phyloP scores from a whole-genome alignment of 768 basidiomycete species.

The Rhizopogon sp. region DNA sequence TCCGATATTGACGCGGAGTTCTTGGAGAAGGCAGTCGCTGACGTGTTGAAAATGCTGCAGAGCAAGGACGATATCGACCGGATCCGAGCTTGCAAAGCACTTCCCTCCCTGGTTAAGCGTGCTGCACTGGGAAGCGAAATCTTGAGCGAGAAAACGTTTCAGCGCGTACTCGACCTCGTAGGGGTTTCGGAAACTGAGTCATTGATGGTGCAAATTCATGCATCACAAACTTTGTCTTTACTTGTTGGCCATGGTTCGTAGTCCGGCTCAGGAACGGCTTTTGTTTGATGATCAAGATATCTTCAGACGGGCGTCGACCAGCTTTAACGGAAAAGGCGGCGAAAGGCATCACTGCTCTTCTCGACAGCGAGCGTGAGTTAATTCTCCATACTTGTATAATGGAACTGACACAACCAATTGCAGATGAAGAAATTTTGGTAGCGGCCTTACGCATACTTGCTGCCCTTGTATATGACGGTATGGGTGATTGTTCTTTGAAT shows the following conservation, averaged over 20 bases:
- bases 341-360: neutral
- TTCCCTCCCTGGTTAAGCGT: neutral
- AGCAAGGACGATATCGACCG: neutral
- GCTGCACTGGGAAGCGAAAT: neutral
- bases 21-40: neutral
- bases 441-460: constrained; percentile 2
- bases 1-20: neutral
- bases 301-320: neutral
- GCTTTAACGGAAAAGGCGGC: neutral
- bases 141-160: constrained; percentile 1
- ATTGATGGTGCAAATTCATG: constrained; percentile 1
- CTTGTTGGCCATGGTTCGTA: neutral
- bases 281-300: neutral
- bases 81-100: constrained; percentile 5
- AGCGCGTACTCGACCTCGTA: neutral
- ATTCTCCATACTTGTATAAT: too few relatives aligned
- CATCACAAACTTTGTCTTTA: constrained; percentile 1
- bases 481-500: neutral
- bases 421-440: constrained; percentile 1
- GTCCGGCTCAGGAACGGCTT: neutral
- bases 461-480: constrained; percentile 2
- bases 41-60: neutral
- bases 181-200: neutral
- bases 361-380: neutral
- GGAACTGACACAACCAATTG: neutral